Conservation (phyloP, 495 filamentous ascomycete species). For the Aspergillus indologenus region DNA sequence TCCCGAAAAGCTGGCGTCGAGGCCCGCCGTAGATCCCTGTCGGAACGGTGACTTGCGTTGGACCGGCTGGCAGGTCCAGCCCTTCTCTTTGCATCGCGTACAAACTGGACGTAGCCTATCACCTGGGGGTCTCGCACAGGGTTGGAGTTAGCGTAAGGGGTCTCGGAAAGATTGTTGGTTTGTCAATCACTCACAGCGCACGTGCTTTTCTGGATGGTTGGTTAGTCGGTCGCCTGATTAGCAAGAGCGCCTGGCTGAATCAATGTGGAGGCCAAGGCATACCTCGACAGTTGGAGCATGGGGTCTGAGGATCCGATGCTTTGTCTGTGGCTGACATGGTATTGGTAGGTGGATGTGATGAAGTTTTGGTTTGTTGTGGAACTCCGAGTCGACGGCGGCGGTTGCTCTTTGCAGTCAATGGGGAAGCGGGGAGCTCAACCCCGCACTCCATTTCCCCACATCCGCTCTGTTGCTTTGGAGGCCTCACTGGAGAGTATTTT, state of each 20-base stretch:
- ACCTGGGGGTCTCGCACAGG: not conserved
- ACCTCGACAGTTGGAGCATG: slow-evolving; percentile 1
- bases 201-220: not conserved
- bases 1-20: not conserved
- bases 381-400: no score
- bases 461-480: no score
- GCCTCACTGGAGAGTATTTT: no score
- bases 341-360: not conserved
- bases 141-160: not conserved
- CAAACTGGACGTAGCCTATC: slow-evolving; percentile 8
- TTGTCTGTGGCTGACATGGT: not conserved
- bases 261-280: not conserved
- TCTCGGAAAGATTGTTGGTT: not conserved
- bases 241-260: not conserved
- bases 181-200: not conserved
- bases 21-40: slow-evolving; percentile 6
- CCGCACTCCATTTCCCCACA: no score
- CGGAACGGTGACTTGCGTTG: slow-evolving; percentile 3
- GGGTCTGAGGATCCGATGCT: not conserved
- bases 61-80: slow-evolving; percentile 1
- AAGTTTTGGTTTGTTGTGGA: not conserved
- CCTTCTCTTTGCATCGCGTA: slow-evolving; percentile 1
- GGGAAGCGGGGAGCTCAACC: no score
- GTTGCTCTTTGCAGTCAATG: no score
- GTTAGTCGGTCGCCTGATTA: not conserved